Conservation (phyloP, 805 yeast genomes). For the Peterozyma xylosa region DNA sequence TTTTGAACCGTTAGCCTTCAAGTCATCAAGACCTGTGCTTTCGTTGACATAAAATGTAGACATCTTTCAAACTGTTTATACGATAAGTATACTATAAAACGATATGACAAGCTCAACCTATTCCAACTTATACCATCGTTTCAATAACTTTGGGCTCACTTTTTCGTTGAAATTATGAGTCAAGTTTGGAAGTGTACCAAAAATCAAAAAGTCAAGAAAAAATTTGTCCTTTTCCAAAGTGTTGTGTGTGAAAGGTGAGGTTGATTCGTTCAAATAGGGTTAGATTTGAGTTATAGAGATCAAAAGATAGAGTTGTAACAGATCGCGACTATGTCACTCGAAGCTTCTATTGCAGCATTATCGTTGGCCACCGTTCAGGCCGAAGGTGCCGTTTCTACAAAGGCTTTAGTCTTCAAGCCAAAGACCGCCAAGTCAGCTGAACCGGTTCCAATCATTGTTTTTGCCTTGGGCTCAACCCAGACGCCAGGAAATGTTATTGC, state of each 20-base stretch:
- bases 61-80: too few species aligned
- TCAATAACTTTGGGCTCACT: too few species aligned
- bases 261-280: too few species aligned
- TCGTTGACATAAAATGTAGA: conserved; percentile 63
- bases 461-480: conserved; percentile 63
- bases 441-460: conserved; percentile 73
- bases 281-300: neutral
- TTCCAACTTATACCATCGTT: too few species aligned
- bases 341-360: conserved; percentile 58
- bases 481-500: conserved; percentile 68
- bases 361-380: conserved; percentile 50
- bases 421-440: conserved; percentile 78
- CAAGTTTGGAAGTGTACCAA: too few species aligned
- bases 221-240: too few species aligned
- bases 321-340: conserved; percentile 49
- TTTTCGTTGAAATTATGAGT: too few species aligned
- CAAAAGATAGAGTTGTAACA: neutral
- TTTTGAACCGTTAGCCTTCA: conserved; percentile 51
- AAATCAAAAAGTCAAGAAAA: too few species aligned
- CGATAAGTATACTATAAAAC: too few species aligned
- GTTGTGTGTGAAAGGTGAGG: too few species aligned
- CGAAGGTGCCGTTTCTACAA: conserved; percentile 48
- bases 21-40: conserved; percentile 55
- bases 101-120: too few species aligned
- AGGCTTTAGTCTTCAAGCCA: conserved; percentile 83